Evolutionary conservation across 2,329 filamentous ascomycete species (phyloP).

Genomic region (Cadophora luteo-olivacea): DNA sequence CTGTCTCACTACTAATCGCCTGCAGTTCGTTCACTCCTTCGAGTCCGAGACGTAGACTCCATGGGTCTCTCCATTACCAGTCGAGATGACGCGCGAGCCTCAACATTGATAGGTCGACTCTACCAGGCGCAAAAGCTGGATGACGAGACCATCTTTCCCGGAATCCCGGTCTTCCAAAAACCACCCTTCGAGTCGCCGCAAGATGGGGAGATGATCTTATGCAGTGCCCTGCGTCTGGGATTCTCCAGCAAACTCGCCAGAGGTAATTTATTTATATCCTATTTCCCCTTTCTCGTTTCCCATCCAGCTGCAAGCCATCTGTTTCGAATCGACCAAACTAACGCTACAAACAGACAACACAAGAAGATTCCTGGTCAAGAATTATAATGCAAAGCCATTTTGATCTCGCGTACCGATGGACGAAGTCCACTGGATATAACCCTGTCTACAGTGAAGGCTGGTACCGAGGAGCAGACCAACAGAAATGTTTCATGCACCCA

Average conservation of each 20-base stretch:
- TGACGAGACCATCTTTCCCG: constrained; percentile 16
- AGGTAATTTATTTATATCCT: background rate
- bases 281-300: background rate
- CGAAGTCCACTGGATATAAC: background rate
- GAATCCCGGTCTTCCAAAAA: constrained; percentile 18
- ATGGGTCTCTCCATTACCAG: constrained; percentile 9
- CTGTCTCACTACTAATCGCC: background rate
- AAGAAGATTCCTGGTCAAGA: constrained; percentile 15
- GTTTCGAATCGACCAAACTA: constrained; percentile 11
- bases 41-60: constrained; percentile 12
- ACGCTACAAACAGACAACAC: background rate
- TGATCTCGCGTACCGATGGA: background rate
- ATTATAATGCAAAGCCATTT: constrained; percentile 8
- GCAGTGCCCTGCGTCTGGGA: constrained; percentile 4
- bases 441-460: background rate
- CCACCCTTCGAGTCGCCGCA: constrained; percentile 13
- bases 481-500: constrained; percentile 4
- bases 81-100: background rate
- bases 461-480: constrained; percentile 12
- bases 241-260: constrained; percentile 14
- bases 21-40: constrained; percentile 9
- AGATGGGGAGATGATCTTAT: constrained; percentile 16
- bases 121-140: constrained; percentile 6
- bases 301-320: background rate
- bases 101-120: constrained; percentile 7